Evolutionary conservation across 257 asterid genomes (phyloP).

Genomic region (Anisodus tanguticus): DNA sequence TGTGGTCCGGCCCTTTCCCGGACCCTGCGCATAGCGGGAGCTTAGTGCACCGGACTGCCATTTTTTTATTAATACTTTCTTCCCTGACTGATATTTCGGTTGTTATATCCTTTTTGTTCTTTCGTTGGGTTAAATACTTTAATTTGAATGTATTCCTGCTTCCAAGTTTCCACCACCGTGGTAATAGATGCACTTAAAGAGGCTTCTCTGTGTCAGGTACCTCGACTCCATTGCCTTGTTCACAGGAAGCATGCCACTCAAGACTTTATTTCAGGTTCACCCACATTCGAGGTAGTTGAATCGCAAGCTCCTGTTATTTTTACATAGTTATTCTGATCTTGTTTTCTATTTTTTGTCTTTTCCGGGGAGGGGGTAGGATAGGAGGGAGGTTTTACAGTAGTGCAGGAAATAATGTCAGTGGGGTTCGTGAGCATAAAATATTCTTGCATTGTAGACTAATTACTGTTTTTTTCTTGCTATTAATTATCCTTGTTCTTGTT

Average conservation of each 20-base stretch:
- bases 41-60: no score
- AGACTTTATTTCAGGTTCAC: slow-evolving; percentile 61
- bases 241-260: slow-evolving; percentile 65
- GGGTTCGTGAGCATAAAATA: neutral
- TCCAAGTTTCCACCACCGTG: neutral
- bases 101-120: neutral
- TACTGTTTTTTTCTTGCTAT: neutral
- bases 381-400: neutral
- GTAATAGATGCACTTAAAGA: neutral
- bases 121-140: neutral
- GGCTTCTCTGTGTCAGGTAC: slow-evolving; percentile 57
- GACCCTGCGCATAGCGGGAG: no score
- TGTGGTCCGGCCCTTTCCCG: no score
- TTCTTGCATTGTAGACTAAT: slow-evolving; percentile 22
- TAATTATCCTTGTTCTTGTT: neutral
- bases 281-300: slow-evolving; percentile 62
- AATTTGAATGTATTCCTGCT: neutral
- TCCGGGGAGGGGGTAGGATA: neutral
- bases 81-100: neutral
- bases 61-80: neutral
- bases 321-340: neutral
- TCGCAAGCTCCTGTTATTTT: neutral
- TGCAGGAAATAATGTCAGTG: neutral
- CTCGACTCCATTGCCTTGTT: slow-evolving; percentile 80
- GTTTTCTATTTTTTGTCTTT: neutral